Evolutionary conservation across 495 filamentous ascomycete genomes (phyloP), one percentile per base, ranked within the genome.

Genomic region (Lentithecium fluviatile): DNA sequence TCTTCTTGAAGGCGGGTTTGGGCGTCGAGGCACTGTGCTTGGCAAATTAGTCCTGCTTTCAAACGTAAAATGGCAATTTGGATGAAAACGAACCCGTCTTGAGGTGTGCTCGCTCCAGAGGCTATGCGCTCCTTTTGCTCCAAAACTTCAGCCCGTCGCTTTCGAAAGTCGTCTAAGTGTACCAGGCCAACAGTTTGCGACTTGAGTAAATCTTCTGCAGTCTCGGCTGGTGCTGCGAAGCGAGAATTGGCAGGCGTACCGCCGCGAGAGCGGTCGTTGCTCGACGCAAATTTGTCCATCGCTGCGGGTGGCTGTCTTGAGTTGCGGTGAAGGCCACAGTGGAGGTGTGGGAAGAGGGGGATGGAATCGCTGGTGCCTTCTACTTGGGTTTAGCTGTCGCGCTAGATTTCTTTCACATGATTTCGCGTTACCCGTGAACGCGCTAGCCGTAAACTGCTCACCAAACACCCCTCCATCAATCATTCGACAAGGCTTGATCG

Each of bases 171-270:
- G 65, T 86, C 88, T 40, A 97, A 85, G 55, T 90, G 82, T 43
- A 97, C 94, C 13, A 98, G 85, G 45, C 94, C 94, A 52, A 96
- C 91, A 1, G 94, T 98, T 71, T 91, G 88, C 38, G 87, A 90
- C 64, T 90, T 91, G 50, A 98, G 83, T n/a, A 93, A 80, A 56
- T 97, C 88, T 75, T 95, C 88, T 15, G 91, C 88, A 0, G 91
- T 92, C 54, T 86, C 80, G 52, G 81, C 84, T 63, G 94, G 90
- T 19, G 87, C 77, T 2, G 87, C 88, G 76, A 97, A 97, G 64
- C 88, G 85, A 4, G 77, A 69, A 26, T 67, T 60, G 26, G 61
- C 56, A 11, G 80, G 78, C 7, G 79, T 82, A 19, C 79, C 79
- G 40, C 67, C 71, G 37, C 77, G 70, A 12, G 78, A 79, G 15